These are phyloP conservation scores for Cercis canadensis DNA, from an alignment of 306 rosid species.

Conservation along the genomic window DNA sequence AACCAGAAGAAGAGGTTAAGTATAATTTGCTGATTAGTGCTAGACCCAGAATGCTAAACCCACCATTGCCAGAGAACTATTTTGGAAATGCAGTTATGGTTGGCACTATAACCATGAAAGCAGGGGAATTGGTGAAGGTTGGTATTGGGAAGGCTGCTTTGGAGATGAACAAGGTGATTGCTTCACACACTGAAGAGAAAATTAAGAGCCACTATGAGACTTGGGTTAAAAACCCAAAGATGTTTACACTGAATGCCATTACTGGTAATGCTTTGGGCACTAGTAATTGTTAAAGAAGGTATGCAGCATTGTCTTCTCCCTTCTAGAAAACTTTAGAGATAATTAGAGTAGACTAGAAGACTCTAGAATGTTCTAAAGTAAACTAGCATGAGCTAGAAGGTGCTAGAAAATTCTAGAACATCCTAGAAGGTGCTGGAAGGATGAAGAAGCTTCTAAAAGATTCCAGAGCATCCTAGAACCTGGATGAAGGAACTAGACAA, in stretches of 20 bases:
- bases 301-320: too few species aligned
- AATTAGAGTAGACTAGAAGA: too few species aligned
- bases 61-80: slow-evolving; percentile 20
- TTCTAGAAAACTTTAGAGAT: too few species aligned
- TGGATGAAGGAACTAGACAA: too few species aligned
- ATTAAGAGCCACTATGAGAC: background rate
- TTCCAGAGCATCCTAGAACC: too few species aligned
- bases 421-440: too few species aligned
- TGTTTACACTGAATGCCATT: rapidly evolving
- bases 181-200: slow-evolving; percentile 32
- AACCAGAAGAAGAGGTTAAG: background rate
- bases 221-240: slow-evolving; percentile 39
- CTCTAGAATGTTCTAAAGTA: too few species aligned
- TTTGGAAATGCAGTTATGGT: slow-evolving; percentile 34
- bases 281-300: too few species aligned
- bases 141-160: slow-evolving; percentile 44
- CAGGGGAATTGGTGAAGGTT: slow-evolving; percentile 35
- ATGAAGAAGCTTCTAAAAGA: too few species aligned
- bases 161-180: slow-evolving; percentile 47
- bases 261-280: background rate
- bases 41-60: too few species aligned
- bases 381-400: too few species aligned
- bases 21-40: background rate
- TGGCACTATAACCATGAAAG: slow-evolving; percentile 14
- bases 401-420: too few species aligned